Evolutionary conservation across 1,139 yeast species (phyloP), one percentile per base, ranked within the genome.

Genomic region (Lodderomyces jiufengensis): DNA sequence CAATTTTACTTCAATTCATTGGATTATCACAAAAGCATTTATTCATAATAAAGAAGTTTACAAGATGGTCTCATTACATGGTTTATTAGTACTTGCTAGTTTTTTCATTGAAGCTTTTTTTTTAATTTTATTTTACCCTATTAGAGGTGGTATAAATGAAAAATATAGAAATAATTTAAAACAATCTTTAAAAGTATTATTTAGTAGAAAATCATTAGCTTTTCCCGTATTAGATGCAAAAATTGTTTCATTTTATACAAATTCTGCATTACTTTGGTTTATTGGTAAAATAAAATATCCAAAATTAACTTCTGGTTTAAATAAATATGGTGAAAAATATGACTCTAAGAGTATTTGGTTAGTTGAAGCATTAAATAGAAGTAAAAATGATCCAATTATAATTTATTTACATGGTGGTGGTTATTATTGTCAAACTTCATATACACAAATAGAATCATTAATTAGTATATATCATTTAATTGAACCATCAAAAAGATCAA

Each of bases 371-470:
- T 52, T 53, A 2, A 44, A 53, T 27, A 47, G 61, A 20, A 45
- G 53, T n/a, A 24, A 27, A 2, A 24, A 28, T 28, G 71, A 66
- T 40, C 73, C 73, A 1, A 48, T 69, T 12, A 47, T 69, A 14
- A 48, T 69, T 21, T 69, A 54, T 41, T 43, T 52, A 11, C 74
- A 69, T 41, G 74, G 75, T 14, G 75, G 75, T 3, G 74, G 73
- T 2, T 69, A 57, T 45, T 65, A 55, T 36, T 39, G 65, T 29
- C 61, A 66, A 39, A 59, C 69, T 1, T 49, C 52, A 33, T 60
- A 61, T 0, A 48, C 52, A 32, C 74, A 69, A 40, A 27, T 67
- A 23, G 58, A 58, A 38, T 47, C 63, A 0, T 24, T 65, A 11
- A 34, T 60, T 11, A 51, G 66, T 2, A 48, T 63, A 11, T 56